phyloP scores from a whole-genome alignment of 225 moss, liverwort and hornwort species.

The Climacium dendroides region DNA sequence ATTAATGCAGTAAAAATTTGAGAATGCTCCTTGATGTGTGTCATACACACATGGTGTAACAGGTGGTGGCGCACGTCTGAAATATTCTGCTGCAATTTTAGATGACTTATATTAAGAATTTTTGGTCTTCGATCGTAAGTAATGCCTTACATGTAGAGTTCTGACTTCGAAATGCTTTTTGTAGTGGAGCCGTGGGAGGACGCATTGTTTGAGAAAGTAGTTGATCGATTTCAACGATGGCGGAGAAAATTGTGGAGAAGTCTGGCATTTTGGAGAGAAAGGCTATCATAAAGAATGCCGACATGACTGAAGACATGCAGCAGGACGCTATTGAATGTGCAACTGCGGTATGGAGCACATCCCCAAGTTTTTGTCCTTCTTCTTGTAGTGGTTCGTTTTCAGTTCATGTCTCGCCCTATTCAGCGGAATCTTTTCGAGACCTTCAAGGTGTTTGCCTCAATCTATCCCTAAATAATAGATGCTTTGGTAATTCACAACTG shows the following conservation, averaged over 20 bases:
- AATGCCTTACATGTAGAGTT: not conserved
- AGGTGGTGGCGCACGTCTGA: not conserved
- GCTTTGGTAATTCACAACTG: not conserved
- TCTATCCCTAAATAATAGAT: not conserved
- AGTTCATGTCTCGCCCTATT: not conserved
- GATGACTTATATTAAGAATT: not conserved
- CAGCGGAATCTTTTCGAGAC: not conserved
- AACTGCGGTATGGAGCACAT: conserved; percentile 58
- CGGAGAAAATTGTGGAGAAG: conserved; percentile 88
- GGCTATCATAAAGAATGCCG: conserved; percentile 95
- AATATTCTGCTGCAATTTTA: not conserved
- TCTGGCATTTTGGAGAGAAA: conserved; percentile 92
- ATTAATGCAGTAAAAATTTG: not conserved
- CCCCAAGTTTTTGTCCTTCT: not conserved
- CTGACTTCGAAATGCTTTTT: not conserved
- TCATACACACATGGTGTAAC: not conserved
- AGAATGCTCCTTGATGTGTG: not conserved
- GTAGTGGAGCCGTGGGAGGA: conserved; percentile 4
- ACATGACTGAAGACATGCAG: conserved; percentile 99
- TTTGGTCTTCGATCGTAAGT: not conserved
- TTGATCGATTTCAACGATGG: conserved; percentile 11
- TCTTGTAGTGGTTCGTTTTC: not conserved
- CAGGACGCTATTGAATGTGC: conserved; percentile 97
- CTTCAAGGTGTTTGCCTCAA: not conserved
- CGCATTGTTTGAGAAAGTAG: not conserved